Evolutionary conservation across 116 monocot species (phyloP).

Genomic region (Iris pallida): DNA sequence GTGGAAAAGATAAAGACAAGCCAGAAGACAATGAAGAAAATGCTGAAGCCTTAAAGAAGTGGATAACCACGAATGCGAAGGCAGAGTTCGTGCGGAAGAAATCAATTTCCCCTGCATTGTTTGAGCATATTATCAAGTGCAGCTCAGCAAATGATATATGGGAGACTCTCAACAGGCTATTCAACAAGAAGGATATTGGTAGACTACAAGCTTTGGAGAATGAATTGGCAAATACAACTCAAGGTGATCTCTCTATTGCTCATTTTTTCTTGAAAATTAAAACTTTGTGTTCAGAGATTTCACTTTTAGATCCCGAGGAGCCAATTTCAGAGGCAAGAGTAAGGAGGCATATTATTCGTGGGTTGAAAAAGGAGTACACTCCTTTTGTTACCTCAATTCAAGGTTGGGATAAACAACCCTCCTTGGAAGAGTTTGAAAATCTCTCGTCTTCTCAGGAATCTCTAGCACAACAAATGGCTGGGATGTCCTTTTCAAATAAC

Average conservation of each 20-base stretch:
- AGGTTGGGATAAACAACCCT: background rate
- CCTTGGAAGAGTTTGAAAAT: too few species aligned
- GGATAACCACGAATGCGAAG: constrained; percentile 1
- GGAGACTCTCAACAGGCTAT: background rate
- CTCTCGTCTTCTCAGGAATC: too few species aligned
- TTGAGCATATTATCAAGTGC: constrained; percentile 3
- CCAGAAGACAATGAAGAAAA: background rate
- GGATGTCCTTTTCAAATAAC: too few species aligned
- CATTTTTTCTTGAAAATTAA: constrained; percentile 11
- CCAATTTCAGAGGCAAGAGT: background rate
- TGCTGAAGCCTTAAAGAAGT: background rate
- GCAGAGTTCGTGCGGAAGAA: background rate
- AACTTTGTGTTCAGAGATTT: too few species aligned
- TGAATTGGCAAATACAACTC: background rate
- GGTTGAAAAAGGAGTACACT: background rate
- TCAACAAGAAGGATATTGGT: constrained; percentile 3
- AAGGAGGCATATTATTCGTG: background rate
- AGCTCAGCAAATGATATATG: background rate
- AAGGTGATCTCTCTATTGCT: constrained; percentile 14
- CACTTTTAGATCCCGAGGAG: background rate
- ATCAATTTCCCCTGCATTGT: background rate
- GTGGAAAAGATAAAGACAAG: too few species aligned
- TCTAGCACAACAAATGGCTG: too few species aligned
- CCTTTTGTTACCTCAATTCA: constrained; percentile 9
- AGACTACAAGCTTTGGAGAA: background rate